phyloP scores from a whole-genome alignment of 768 basidiomycete species.

The Suillus weaverae region DNA sequence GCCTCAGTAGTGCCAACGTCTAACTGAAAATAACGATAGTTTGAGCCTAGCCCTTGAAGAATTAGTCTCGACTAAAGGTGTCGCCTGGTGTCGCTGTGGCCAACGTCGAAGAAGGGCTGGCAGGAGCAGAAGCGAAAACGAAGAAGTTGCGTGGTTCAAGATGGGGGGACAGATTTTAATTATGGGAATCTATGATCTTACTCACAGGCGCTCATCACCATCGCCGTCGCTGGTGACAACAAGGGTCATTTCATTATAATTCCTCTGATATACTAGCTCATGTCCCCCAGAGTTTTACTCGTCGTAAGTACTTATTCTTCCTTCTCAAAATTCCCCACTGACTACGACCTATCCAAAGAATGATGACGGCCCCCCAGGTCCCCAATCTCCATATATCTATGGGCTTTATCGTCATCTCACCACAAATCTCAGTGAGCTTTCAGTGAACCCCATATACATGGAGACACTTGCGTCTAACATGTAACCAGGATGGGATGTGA shows the following conservation, averaged over 20 bases:
- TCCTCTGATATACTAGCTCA: conserved; percentile 8
- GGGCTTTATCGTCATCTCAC: conserved; percentile 67
- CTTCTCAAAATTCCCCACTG: neutral
- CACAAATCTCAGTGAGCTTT: conserved; percentile 51
- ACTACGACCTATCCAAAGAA: conserved; percentile 44
- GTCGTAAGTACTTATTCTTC: conserved; percentile 37
- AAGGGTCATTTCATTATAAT: conserved; percentile 3
- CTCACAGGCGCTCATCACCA: conserved; percentile 11
- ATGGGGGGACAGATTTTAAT: conserved; percentile 16
- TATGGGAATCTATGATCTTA: conserved; percentile 20
- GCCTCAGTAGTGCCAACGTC: neutral
- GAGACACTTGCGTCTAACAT: neutral
- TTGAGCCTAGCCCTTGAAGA: conserved; percentile 1
- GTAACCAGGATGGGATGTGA: conserved; percentile 69
- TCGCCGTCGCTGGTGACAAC: conserved; percentile 10
- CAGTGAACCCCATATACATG: conserved; percentile 7
- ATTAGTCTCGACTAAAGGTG: neutral
- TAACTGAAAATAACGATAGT: conserved; percentile 2
- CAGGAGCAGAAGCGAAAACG: conserved; percentile 10
- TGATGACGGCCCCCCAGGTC: conserved; percentile 79
- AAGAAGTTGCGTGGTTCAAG: conserved; percentile 3
- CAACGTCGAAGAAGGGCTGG: neutral
- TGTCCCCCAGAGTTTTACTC: conserved; percentile 40
- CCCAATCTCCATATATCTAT: conserved; percentile 74
- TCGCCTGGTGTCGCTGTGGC: conserved; percentile 5